Evolutionary conservation across 2,329 filamentous ascomycete genomes (phyloP).

Genomic region (Fusarium illudens): DNA sequence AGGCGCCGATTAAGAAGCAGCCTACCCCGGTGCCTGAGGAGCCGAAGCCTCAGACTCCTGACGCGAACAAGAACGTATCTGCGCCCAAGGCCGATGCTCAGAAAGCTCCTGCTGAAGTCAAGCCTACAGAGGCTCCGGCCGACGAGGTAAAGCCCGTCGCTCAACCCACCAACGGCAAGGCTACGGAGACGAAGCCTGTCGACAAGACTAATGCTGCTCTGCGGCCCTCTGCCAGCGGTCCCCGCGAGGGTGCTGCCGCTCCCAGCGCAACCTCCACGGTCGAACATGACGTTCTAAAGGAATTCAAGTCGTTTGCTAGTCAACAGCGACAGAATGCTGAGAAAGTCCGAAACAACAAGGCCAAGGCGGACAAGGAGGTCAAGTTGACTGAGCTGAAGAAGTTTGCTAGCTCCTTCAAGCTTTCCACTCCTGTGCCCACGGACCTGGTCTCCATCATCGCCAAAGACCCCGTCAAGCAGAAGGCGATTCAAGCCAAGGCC

Average conservation of each 20-base stretch:
- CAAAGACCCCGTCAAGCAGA: constrained; percentile 94
- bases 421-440: constrained; percentile 88
- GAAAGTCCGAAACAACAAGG: constrained; percentile 65
- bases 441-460: constrained; percentile 95
- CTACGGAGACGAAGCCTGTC: constrained; percentile 42
- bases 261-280: constrained; percentile 68
- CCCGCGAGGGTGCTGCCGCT: constrained; percentile 51
- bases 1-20: constrained; percentile 54
- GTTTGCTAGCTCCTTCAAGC: constrained; percentile 93
- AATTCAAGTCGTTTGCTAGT: constrained; percentile 71
- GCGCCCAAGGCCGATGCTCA: constrained; percentile 40
- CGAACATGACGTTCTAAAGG: constrained; percentile 67
- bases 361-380: constrained; percentile 82
- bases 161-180: constrained; percentile 47
- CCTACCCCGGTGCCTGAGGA: constrained; percentile 39
- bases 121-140: constrained; percentile 33
- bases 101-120: constrained; percentile 42
- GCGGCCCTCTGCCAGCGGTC: constrained; percentile 50
- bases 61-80: constrained; percentile 44
- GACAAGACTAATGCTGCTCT: constrained; percentile 36
- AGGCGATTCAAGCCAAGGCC: constrained; percentile 90
- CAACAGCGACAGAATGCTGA: constrained; percentile 65
- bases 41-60: constrained; percentile 37
- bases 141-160: constrained; percentile 45
- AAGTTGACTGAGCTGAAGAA: constrained; percentile 95